Conservation (phyloP, 2,329 filamentous ascomycete species). For the Ceratocystis eucalypticola region DNA sequence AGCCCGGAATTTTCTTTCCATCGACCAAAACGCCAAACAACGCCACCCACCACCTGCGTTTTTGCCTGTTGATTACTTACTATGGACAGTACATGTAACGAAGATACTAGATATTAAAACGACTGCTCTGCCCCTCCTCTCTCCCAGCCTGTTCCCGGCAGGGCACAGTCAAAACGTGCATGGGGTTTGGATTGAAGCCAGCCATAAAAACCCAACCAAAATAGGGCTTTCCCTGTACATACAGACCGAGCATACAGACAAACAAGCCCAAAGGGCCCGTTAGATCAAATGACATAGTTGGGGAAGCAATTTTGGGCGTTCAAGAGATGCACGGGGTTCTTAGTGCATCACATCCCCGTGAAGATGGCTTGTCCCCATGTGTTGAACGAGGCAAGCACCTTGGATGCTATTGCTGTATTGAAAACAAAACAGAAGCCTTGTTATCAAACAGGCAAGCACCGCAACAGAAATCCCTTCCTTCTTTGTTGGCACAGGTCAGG, state of each 20-base stretch:
- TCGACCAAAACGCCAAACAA: background rate
- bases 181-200: background rate
- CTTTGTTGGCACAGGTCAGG: slow-evolving; percentile 1
- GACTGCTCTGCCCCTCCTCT: background rate
- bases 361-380: no score
- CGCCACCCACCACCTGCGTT: background rate
- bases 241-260: background rate
- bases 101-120: background rate
- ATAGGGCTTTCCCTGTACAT: background rate
- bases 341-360: no score
- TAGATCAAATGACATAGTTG: background rate
- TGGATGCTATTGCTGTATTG: background rate
- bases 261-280: background rate
- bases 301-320: background rate
- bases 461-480: background rate
- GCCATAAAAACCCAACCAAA: background rate
- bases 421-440: background rate
- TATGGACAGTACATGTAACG: background rate
- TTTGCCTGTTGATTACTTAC: background rate
- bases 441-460: background rate
- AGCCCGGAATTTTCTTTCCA: background rate
- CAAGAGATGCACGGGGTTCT: background rate
- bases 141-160: background rate
- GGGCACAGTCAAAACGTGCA: slow-evolving; percentile 3
- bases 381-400: background rate